These are phyloP conservation scores for Chiua virens DNA, from an alignment of 768 basidiomycete species.

Conservation along the genomic window DNA sequence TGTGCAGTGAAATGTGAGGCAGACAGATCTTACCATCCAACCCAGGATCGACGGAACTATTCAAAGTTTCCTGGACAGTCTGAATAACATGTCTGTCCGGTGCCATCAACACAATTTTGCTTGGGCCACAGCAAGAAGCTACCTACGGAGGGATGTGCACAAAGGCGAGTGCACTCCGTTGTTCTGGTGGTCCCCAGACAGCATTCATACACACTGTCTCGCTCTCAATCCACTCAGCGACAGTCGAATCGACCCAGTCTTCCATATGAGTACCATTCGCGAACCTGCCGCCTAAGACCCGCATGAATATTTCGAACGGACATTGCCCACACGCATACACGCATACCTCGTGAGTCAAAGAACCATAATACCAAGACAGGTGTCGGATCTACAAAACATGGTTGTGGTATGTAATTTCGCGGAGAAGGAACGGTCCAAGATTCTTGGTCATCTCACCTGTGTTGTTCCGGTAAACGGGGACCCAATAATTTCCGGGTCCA, in stretches of 20 bases:
- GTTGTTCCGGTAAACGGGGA: slow-evolving; percentile 53
- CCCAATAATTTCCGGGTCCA: slow-evolving; percentile 76
- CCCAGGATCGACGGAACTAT: slow-evolving; percentile 42
- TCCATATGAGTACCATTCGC: slow-evolving; percentile 46
- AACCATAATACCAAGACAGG: slow-evolving; percentile 68
- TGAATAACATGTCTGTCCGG: slow-evolving; percentile 27
- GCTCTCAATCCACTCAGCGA: slow-evolving; percentile 57
- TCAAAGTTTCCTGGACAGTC: slow-evolving; percentile 33
- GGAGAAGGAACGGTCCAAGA: neutral
- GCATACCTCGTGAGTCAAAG: slow-evolving; percentile 69
- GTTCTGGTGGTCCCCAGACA: slow-evolving; percentile 55
- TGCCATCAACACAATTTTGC: neutral
- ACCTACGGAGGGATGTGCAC: slow-evolving; percentile 76
- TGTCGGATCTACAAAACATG: slow-evolving; percentile 26
- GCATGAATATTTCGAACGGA: slow-evolving; percentile 1
- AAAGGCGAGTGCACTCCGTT: slow-evolving; percentile 61
- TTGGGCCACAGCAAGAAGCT: neutral
- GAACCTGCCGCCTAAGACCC: slow-evolving; percentile 46
- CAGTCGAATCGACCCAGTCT: slow-evolving; percentile 69
- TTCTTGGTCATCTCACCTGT: slow-evolving; percentile 27
- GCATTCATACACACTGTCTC: slow-evolving; percentile 55
- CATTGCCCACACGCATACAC: neutral
- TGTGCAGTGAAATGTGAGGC: too few species aligned
- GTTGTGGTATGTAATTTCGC: neutral
- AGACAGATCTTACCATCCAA: slow-evolving; percentile 35